These are phyloP conservation scores for Mycena albidolilacea DNA, from an alignment of 768 basidiomycete species.

Conservation along the genomic window DNA sequence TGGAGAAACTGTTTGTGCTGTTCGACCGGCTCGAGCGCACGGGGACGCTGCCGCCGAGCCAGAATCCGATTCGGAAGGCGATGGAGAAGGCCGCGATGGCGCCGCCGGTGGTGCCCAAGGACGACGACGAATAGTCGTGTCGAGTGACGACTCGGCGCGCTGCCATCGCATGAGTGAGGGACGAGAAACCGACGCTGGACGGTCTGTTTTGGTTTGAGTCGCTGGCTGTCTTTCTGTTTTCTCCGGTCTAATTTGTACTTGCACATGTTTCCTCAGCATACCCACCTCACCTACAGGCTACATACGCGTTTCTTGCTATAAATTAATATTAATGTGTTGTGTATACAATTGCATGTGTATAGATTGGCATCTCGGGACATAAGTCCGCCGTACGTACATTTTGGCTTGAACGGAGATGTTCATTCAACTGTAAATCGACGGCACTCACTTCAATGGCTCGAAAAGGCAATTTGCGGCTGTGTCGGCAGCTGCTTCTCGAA, in stretches of 20 bases:
- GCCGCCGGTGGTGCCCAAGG: conserved; percentile 1
- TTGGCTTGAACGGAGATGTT: no score
- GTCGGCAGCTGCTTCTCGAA: no score
- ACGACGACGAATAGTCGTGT: neutral
- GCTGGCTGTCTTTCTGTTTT: neutral
- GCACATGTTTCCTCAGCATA: neutral
- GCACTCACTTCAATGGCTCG: neutral
- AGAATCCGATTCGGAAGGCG: conserved; percentile 83
- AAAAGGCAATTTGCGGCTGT: conserved; percentile 7
- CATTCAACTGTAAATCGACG: no score
- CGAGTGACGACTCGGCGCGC: neutral
- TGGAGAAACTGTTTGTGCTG: conserved; percentile 91
- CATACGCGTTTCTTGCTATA: conserved; percentile 10
- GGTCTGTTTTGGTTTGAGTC: neutral
- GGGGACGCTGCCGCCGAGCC: conserved; percentile 74
- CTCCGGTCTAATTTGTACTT: neutral
- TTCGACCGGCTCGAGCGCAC: conserved; percentile 91
- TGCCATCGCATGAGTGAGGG: neutral
- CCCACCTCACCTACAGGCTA: neutral
- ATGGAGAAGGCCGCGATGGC: conserved; percentile 57
- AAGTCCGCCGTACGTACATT: no score
- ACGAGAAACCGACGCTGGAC: neutral
- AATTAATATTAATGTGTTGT: conserved; percentile 9
- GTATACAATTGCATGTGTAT: neutral
- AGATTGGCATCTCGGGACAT: no score